Evolutionary conservation across 345 rosid genomes (phyloP), one percentile per base, ranked within the genome.

Genomic region (Salix arbutifolia): DNA sequence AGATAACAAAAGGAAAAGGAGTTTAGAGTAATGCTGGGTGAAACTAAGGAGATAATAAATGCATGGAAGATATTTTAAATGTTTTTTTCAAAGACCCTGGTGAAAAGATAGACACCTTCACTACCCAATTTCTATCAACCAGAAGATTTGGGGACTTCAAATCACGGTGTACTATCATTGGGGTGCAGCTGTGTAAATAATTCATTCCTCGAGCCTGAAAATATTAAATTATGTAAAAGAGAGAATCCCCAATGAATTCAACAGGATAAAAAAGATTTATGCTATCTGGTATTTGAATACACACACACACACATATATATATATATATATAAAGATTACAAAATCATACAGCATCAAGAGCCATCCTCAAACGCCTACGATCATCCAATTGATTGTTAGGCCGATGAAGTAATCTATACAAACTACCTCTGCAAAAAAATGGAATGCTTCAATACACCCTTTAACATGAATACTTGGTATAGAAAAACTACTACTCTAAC

Each of bases 171-270:
- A 94, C 97, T 70, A 94, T 90, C 18, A 88, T 80, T 19, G 98
- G 98, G 31, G 86, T 83, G 84, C 97, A 90, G 83, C 83, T 94
- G 90, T 94, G 98, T 84, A 94, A 86, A 83, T 94, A 94, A 81
- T 94, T 94, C 97, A 92, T 92, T 83, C 98, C 98, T 78, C 98
- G 92, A 74, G 98, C 98, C 98, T 94, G 86, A 79, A 74, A 80
- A 50, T 1, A 3, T 75, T 79, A 60, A 82, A 72, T 56, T 3
- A 71, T 74, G 70, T 21, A 78, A 68, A 75, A 77, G 64, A 79
- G 70, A 73, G 75, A 84, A 72, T 37, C 21, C 30, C 72, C 38
- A 70, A 26, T 67, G 40, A 74, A 80, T 66, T 72, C 25, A 67
- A 25, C n/a, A 79, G 33, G 56, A 75, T 62, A 64, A 42, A 67